Base-by-base conservation (phyloP, 73 alveolate species). In the Symbiodinium pilosum region DNA sequence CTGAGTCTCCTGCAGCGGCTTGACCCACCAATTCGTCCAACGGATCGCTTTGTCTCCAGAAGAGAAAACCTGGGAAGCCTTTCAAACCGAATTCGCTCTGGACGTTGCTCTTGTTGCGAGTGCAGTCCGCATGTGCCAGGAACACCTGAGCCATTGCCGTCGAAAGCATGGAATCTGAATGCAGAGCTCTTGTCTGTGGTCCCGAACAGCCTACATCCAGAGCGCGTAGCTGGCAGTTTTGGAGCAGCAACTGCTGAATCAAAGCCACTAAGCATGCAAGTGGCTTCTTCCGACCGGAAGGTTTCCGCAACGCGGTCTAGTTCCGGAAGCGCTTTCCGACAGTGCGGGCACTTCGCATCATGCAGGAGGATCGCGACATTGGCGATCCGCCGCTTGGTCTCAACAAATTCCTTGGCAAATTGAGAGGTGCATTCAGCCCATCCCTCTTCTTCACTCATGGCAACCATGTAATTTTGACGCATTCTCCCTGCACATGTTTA, bases 331-430 rank as follows among this genome's bases (percentile, higher is more conserved):
- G 97, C 97, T 71, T 91, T 40, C 30, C 97, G 44, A 59, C 97
- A 91, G 52, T 91, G 97, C 6, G 97, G 97, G 87, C 97, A 91
- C 81, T 91, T 91, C 40, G 97, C 97, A 32, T 91, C 97, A 43
- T 91, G 97, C 52, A 91, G 88, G 75, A 91, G 52, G 36, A 91
- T 51, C 34, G 97, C 97, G 28, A 69, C 97, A 34, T 40, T 21
- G 81, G 52, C 44, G 34, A n/a, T 41, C 81, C 28, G 44, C 88
- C 97, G 47, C 81, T 43, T 39, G 52, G 28, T 32, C 14, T 8
- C 52, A 11, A 91, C 81, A 43, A 91, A 91, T 6, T 91, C 97
- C 97, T 91, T 11, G 32, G 84, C 14, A 16, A 54, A n/a, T n/a
- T n/a, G n/a, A n/a, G n/a, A n/a, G n/a, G n/a, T n/a, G n/a, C n/a